Conservation (phyloP, 805 yeast genomes). For the Kazachstania taianensis region DNA sequence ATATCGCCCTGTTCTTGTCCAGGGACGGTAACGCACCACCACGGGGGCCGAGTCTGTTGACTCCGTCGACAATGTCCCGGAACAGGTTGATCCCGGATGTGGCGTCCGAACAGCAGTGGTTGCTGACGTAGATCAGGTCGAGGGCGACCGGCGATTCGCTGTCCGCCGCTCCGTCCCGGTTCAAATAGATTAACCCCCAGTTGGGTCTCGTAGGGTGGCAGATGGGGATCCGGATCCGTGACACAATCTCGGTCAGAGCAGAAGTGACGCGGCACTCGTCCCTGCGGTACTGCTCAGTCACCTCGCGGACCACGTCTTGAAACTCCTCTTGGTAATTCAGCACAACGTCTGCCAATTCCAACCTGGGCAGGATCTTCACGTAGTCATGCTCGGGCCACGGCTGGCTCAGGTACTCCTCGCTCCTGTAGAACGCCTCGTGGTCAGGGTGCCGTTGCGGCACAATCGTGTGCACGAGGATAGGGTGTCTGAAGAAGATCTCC, state of each 20-base stretch:
- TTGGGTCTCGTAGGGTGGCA: slow-evolving; percentile 13
- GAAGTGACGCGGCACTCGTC: slow-evolving; percentile 10
- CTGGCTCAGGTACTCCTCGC: slow-evolving; percentile 13
- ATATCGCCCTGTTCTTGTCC: slow-evolving; percentile 1
- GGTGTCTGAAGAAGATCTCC: slow-evolving; percentile 13
- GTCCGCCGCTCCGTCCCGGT: too few relatives aligned
- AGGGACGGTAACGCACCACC: not conserved
- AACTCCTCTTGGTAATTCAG: slow-evolving; percentile 18
- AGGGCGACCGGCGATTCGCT: slow-evolving; percentile 6
- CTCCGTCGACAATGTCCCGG: slow-evolving; percentile 11
- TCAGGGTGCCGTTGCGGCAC: slow-evolving; percentile 13
- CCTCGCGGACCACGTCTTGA: slow-evolving; percentile 4
- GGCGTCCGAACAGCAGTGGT: slow-evolving; percentile 22
- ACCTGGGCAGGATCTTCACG: slow-evolving; percentile 12
- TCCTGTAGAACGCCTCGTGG: slow-evolving; percentile 12
- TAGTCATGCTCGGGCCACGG: slow-evolving; percentile 19
- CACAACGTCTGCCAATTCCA: slow-evolving; percentile 14
- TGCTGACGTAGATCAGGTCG: slow-evolving; percentile 10
- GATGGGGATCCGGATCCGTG: slow-evolving; percentile 11
- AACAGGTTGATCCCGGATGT: slow-evolving; percentile 16
- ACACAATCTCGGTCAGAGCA: slow-evolving; percentile 10
- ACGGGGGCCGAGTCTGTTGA: slow-evolving; percentile 7
- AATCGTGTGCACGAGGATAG: slow-evolving; percentile 14
- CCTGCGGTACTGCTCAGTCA: slow-evolving; percentile 7
- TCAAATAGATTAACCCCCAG: slow-evolving; percentile 19